Evolutionary conservation across 2,329 filamentous ascomycete genomes (phyloP).

Genomic region (Juglanconis sp.): DNA sequence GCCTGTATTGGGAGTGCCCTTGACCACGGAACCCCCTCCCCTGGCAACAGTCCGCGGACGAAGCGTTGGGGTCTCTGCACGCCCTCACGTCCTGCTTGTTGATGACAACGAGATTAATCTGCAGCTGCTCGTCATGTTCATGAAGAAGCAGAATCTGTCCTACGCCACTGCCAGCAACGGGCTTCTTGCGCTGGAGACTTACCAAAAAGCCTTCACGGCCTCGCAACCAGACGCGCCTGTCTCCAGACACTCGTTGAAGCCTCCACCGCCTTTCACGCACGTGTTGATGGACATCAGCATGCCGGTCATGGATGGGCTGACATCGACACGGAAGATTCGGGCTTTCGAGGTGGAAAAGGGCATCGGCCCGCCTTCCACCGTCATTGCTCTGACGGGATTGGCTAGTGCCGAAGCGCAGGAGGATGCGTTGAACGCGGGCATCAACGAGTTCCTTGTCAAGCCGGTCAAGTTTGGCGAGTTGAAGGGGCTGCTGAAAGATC

Average conservation of each 20-base stretch:
- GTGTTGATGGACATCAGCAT: constrained; percentile 51
- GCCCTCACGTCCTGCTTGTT: constrained; percentile 33
- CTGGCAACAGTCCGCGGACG: neutral
- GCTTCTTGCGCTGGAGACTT: constrained; percentile 43
- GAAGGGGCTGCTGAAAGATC: constrained; percentile 30
- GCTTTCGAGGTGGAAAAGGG: constrained; percentile 41
- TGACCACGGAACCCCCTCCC: no score
- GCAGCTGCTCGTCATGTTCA: constrained; percentile 39
- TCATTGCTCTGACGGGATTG: constrained; percentile 52
- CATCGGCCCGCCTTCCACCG: constrained; percentile 35
- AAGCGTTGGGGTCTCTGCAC: neutral
- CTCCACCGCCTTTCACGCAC: constrained; percentile 28
- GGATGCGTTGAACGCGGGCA: constrained; percentile 46
- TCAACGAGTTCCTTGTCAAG: constrained; percentile 51
- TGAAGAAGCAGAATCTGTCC: constrained; percentile 38
- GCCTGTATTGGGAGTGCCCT: neutral
- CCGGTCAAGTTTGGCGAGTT: constrained; percentile 43
- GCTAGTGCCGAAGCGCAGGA: constrained; percentile 46
- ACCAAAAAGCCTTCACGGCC: constrained; percentile 28
- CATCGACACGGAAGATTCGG: constrained; percentile 46
- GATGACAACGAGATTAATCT: constrained; percentile 43
- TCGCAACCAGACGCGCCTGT: neutral
- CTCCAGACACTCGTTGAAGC: constrained; percentile 13
- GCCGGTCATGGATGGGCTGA: constrained; percentile 52
- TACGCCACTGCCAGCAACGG: constrained; percentile 44